phyloP scores from a whole-genome alignment of 2,329 filamentous ascomycete genomes.

The Colletotrichum camelliae region DNA sequence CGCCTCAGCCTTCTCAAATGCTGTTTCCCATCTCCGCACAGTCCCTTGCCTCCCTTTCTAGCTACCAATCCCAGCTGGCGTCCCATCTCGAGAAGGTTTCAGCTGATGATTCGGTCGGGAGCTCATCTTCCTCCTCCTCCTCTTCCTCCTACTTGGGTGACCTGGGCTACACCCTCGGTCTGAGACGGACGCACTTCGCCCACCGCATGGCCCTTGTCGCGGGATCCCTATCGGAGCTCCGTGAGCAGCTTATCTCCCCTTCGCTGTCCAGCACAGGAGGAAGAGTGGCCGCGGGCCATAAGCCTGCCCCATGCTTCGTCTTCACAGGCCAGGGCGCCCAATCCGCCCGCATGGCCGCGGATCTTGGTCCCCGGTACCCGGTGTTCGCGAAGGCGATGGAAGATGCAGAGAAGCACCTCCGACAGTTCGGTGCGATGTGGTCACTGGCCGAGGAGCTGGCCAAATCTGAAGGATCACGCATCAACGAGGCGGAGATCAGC shows the following conservation, averaged over 20 bases:
- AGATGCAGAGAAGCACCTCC: neutral
- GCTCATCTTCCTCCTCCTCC: too few relatives aligned
- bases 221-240: neutral
- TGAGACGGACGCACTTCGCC: neutral
- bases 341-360: neutral
- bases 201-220: neutral
- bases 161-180: neutral
- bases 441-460: neutral
- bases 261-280: neutral
- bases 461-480: accelerated
- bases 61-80: neutral
- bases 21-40: neutral
- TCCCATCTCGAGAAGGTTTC: neutral
- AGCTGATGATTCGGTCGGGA: neutral
- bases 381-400: neutral
- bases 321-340: neutral
- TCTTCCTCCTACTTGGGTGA: neutral
- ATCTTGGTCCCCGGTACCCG: neutral
- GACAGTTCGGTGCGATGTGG: neutral
- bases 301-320: neutral
- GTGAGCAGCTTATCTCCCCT: neutral
- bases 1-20: neutral
- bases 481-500: neutral
- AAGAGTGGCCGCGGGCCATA: neutral
- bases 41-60: neutral